Base-by-base conservation (phyloP, 345 rosid genomes). In the Acer negundo region DNA sequence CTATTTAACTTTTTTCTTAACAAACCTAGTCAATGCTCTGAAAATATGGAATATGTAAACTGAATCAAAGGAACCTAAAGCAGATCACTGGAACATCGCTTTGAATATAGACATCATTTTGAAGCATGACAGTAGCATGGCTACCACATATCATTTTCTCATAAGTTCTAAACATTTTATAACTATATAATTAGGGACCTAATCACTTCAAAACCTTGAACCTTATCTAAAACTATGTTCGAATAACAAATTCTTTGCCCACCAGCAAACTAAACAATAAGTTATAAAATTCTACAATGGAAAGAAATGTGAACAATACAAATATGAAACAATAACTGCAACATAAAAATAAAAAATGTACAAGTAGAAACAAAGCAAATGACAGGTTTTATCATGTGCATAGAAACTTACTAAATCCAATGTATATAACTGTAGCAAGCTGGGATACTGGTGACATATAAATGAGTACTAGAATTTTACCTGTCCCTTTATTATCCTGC, bases 401-500 rank as follows among this genome's bases (percentile, higher is more conserved):
- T 6, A 46, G 20, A 65, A 31, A 28, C 46, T 67, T 6, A 12
- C 20, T 35, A 10, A 9, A 23, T 38, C 13, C 1, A 53, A 51
- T 26, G 40, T 47, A 26, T 63, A 13, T 56, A 42, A 55, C 58
- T 10, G 1, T 7, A 42, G 7, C 31, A 44, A n/a, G 6, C 1
- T 9, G 22, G 19, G 19, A 26, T 74, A 74, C 17, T 67, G 35
- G 5, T 7, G 4, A 53, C 2, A 44, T 35, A 10, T 20, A 40
- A 42, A 67, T 49, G 13, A 20, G 20, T 35, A 49, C 47, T 26
- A 47, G 22, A 46, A 55, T 28, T 75, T 65, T 79, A 90, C 94
- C 93, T 80, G 87, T 59, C 97, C 93, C 85, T 89, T 92, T 10
- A 89, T 86, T 77, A 90, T 56, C 70, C 97, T 79, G 24, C 97